A percentile compares a stretch with the other conserved stretches of the same genome.
Conservation (phyloP, 805 yeast species). For the Sugiyamaella qingdaonensis region DNA sequence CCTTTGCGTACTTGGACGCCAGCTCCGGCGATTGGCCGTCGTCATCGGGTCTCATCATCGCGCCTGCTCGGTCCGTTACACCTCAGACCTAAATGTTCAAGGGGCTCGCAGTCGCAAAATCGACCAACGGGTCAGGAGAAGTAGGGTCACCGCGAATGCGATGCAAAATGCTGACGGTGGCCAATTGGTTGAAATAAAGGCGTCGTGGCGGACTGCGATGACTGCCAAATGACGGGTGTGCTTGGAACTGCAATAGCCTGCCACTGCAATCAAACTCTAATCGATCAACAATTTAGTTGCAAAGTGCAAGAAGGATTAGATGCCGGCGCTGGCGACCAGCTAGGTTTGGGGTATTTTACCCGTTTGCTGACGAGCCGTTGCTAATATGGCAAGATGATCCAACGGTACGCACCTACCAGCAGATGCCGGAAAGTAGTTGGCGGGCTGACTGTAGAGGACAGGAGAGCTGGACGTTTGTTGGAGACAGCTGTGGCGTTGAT, state of each 20-base stretch:
- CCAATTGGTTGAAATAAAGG: no score
- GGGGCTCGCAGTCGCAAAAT: background rate
- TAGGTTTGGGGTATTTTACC: background rate
- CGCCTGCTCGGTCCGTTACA: background rate
- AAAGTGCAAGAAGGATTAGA: background rate
- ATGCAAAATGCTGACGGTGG: no score
- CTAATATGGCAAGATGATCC: no score
- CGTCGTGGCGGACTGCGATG: no score
- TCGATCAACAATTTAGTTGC: background rate
- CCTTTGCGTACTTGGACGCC: conserved; percentile 28
- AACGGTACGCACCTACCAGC: no score
- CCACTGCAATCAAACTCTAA: background rate
- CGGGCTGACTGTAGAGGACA: no score
- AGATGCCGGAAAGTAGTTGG: no score
- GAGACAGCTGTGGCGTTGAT: no score
- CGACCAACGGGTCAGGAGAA: background rate
- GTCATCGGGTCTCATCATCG: conserved; percentile 1
- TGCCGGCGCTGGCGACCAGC: background rate
- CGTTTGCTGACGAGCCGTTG: background rate
- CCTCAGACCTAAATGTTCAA: background rate
- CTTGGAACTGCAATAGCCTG: background rate
- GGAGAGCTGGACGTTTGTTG: no score
- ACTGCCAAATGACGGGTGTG: no score
- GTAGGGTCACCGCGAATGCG: background rate
- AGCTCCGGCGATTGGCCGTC: conserved; percentile 9